These are phyloP conservation scores for Botryotinia globosa DNA, from an alignment of 2,329 filamentous ascomycete genomes.

Conservation along the genomic window DNA sequence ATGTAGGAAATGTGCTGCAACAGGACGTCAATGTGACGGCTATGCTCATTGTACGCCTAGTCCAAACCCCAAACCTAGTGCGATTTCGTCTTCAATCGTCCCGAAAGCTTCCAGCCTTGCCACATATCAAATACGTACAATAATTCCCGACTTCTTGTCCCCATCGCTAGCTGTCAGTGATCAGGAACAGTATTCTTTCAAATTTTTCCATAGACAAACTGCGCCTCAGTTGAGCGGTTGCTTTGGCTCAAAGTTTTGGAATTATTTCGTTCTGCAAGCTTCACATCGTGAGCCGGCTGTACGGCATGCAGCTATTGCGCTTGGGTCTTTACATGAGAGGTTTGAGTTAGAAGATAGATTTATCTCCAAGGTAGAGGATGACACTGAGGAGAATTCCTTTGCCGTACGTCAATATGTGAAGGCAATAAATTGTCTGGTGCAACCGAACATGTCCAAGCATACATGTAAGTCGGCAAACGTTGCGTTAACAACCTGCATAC, in stretches of 20 bases:
- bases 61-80: background rate
- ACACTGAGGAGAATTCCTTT: conserved; percentile 21
- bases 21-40: conserved; percentile 21
- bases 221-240: conserved; percentile 61
- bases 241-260: conserved; percentile 64
- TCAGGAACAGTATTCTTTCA: conserved; percentile 47
- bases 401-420: conserved; percentile 26
- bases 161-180: conserved; percentile 4
- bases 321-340: conserved; percentile 28
- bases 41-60: conserved; percentile 16
- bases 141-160: conserved; percentile 1
- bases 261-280: conserved; percentile 56
- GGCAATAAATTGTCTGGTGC: conserved; percentile 23
- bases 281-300: conserved; percentile 47
- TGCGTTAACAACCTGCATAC: conserved; percentile 25
- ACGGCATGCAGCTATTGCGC: conserved; percentile 27
- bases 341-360: conserved; percentile 19
- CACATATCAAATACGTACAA: background rate
- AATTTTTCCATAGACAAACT: conserved; percentile 57
- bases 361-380: background rate
- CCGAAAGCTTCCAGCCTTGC: background rate
- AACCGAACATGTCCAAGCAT: conserved; percentile 26
- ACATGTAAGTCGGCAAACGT: conserved; percentile 23
- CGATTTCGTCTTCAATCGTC: background rate
- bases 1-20: conserved; percentile 19